Evolutionary conservation across 2,329 filamentous ascomycete species (phyloP).

Genomic region (Xylaria sp.): DNA sequence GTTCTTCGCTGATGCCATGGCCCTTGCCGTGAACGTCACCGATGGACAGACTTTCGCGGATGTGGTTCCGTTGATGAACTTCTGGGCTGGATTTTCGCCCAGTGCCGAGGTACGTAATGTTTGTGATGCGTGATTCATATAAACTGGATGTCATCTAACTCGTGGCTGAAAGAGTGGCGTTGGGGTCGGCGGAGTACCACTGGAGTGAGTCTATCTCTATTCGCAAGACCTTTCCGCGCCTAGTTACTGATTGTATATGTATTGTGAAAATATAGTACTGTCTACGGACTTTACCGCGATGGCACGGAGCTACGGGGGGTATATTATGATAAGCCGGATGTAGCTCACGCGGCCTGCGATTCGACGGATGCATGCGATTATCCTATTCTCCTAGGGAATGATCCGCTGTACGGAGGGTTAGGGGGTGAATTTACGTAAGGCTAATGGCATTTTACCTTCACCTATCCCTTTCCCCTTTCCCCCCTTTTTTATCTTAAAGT

Average conservation of each 20-base stretch:
- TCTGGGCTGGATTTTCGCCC: conserved; percentile 49
- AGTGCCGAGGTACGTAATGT: conserved; percentile 43
- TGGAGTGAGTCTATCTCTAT: conserved; percentile 41
- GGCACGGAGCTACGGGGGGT: conserved; percentile 50
- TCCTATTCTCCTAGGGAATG: conserved; percentile 50
- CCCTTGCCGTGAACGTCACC: conserved; percentile 46
- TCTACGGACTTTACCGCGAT: conserved; percentile 49
- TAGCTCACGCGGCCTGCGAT: conserved; percentile 48
- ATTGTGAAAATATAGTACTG: conserved; percentile 43
- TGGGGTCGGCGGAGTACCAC: conserved; percentile 45
- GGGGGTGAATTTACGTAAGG: conserved; percentile 49
- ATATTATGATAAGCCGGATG: conserved; percentile 49
- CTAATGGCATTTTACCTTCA: neutral
- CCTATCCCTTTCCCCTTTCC: neutral
- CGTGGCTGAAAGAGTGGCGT: conserved; percentile 45
- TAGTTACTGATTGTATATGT: neutral
- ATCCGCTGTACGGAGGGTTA: conserved; percentile 48
- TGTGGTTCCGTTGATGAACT: conserved; percentile 48
- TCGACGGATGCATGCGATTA: conserved; percentile 50
- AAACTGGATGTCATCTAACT: conserved; percentile 6
- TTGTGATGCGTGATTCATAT: conserved; percentile 16
- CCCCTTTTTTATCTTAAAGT: neutral
- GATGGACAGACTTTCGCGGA: conserved; percentile 49
- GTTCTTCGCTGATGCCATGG: conserved; percentile 48
- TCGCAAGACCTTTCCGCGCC: neutral